Evolutionary conservation across 2,329 filamentous ascomycete genomes (phyloP), one percentile per base, ranked within the genome.

Genomic region (Scedosporium boydii): DNA sequence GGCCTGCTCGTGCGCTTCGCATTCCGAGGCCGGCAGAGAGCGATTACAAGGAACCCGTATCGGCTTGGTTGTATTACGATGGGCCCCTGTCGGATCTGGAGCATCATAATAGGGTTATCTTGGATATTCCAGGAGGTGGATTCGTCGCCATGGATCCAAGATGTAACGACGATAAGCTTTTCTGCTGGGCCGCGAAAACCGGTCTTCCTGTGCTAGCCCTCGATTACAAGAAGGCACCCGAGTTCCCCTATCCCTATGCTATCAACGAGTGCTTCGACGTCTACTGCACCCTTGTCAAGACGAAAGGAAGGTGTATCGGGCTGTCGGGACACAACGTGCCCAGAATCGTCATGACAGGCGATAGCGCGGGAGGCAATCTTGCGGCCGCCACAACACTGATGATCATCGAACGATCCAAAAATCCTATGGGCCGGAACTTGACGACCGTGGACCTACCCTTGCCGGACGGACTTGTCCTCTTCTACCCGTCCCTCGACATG

Each of bases 81-180:
- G 95, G 95, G 0, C 88, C 93, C 0, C 75, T 96, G 6, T 85
- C 87, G 2, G 87, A 91, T 57, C 78, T 97, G 56, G 86, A 87
- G 69, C 83, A 88, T 51, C 89, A 96, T 70, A 87, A 84, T 59
- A 89, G 89, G 68, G 74, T 99, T 29, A 83, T 99, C 1, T 72
- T 99, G 42, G 95, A 99, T 73, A 86, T 98, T 3, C 95, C 95
- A 0, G 95, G 95, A 1, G 95, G 95, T 38, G 95, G 95, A 0
- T 99, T 96, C 67, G 93, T 99, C 12, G 93, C 95, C 18, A 99
- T 99, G 95, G 87, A 91, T 63, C 95, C 95, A n/a, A 81, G 95
- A 57, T 90, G 88, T 69, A 92, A 96, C 69, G 95, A 99, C 71
- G 95, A 99, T 74, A 96, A 96, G 74, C 80, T 99, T 18, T 85